Conservation (phyloP, 2,329 filamentous ascomycete genomes). For the Fusarium paranaense region DNA sequence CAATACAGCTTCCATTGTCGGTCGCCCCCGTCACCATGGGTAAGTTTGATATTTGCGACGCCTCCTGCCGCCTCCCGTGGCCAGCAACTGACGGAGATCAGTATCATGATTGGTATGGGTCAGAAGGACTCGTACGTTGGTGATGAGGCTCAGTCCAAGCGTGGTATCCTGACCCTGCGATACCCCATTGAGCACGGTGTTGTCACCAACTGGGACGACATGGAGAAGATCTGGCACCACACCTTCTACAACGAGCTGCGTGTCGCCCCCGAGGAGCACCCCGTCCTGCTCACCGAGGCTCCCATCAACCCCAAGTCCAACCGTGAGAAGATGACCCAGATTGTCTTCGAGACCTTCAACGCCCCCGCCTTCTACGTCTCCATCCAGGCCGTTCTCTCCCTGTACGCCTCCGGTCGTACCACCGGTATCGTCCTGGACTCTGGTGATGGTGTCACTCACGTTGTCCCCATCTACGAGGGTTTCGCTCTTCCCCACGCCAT, state of each 20-base stretch:
- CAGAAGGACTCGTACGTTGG: constrained; percentile 99
- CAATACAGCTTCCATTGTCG: constrained; percentile 92
- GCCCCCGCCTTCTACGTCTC: constrained; percentile 99
- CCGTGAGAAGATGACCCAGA: constrained; percentile 99
- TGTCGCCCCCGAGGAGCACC: constrained; percentile 99
- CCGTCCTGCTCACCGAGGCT: constrained; percentile 97
- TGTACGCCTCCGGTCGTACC: constrained; percentile 99
- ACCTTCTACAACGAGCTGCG: constrained; percentile 99
- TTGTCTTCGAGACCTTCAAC: constrained; percentile 99
- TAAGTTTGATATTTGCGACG: constrained; percentile 65
- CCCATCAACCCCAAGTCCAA: constrained; percentile 99
- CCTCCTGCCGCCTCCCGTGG: constrained; percentile 18
- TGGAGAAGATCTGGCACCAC: constrained; percentile 99
- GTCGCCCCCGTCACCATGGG: constrained; percentile 99
- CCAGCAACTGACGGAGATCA: constrained; percentile 53
- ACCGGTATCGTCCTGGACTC: constrained; percentile 99
- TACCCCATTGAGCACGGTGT: constrained; percentile 99
- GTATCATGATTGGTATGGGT: constrained; percentile 99
- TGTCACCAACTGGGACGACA: constrained; percentile 99
- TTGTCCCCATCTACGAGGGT: constrained; percentile 99
- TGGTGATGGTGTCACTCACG: constrained; percentile 99
- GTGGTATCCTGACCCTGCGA: constrained; percentile 99
- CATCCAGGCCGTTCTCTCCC: constrained; percentile 98
- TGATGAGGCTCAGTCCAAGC: constrained; percentile 99
- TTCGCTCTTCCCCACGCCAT: constrained; percentile 99